phyloP scores from a whole-genome alignment of 768 basidiomycete genomes.

The Lactifluus hygrophoroides region DNA sequence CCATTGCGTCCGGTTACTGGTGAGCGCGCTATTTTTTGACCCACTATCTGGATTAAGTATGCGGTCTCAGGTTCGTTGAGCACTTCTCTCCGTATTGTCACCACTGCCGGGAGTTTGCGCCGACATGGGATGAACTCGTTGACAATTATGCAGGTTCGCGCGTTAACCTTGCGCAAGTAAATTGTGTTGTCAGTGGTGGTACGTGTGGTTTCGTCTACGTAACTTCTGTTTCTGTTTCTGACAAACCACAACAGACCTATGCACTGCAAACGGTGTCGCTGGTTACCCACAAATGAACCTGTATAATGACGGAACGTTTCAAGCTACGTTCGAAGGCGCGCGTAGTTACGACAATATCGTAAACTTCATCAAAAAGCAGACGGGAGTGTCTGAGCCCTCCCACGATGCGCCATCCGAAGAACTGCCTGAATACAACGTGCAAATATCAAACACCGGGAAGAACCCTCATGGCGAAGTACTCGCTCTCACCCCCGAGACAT shows the following conservation, averaged over 20 bases:
- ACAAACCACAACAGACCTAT: constrained; percentile 55
- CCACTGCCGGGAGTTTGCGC: constrained; percentile 72
- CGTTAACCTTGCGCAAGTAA: constrained; percentile 70
- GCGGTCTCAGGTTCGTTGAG: constrained; percentile 56
- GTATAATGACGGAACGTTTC: constrained; percentile 55
- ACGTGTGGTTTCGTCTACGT: constrained; percentile 25
- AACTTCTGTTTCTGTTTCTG: background rate
- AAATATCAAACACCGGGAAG: constrained; percentile 21
- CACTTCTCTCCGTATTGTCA: constrained; percentile 81
- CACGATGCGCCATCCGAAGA: constrained; percentile 24
- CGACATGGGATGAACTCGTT: constrained; percentile 72
- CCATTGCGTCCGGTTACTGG: constrained; percentile 54
- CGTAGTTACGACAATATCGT: constrained; percentile 49
- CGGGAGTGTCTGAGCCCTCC: constrained; percentile 23
- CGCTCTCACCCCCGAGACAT: constrained; percentile 39
- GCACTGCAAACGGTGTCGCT: constrained; percentile 53
- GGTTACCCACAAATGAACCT: constrained; percentile 74
- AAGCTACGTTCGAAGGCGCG: constrained; percentile 46
- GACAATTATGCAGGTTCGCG: constrained; percentile 38
- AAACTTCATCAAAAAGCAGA: constrained; percentile 44
- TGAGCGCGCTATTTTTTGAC: constrained; percentile 23
- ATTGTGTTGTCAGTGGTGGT: constrained; percentile 75
- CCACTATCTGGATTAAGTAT: background rate
- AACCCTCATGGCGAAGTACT: constrained; percentile 36
- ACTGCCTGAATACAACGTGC: constrained; percentile 25